These are phyloP conservation scores for Leucaena leucocephala DNA, from an alignment of 306 rosid species.

Conservation along the genomic window DNA sequence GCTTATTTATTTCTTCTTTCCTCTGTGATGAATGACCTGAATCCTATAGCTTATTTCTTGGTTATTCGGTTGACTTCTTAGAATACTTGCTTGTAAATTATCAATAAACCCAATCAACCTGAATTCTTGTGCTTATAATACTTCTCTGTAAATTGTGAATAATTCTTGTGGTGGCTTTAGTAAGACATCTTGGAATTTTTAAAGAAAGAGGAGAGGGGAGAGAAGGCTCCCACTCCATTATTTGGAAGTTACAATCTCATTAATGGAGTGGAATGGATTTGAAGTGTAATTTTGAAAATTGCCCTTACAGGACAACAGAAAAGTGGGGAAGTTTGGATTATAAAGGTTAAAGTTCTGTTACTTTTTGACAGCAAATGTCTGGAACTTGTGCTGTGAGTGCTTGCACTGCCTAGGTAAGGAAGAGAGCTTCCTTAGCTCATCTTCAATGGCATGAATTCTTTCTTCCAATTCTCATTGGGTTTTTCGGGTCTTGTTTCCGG, in stretches of 20 bases:
- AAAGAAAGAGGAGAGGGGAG: neutral
- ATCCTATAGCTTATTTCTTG: neutral
- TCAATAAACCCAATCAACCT: constrained; percentile 20
- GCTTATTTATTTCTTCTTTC: neutral
- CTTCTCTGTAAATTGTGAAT: constrained; percentile 22
- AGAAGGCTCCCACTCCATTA: neutral
- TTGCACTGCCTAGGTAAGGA: no score
- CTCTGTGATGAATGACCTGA: neutral
- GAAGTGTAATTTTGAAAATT: no score
- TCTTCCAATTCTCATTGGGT: no score
- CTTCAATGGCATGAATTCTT: no score
- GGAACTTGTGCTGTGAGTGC: no score
- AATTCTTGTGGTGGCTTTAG: neutral
- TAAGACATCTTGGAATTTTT: neutral
- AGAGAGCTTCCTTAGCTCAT: no score
- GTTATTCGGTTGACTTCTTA: constrained; percentile 8
- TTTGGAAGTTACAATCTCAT: neutral
- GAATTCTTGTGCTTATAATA: neutral
- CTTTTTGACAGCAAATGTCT: no score
- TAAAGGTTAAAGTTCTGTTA: no score
- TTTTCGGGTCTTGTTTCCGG: no score
- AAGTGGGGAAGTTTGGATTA: no score
- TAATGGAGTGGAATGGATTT: no score
- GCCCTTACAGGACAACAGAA: no score
- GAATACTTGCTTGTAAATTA: neutral